Evolutionary conservation across 1,284 basidiomycete species (phyloP).

Genomic region (Irpex rosettiformis): DNA sequence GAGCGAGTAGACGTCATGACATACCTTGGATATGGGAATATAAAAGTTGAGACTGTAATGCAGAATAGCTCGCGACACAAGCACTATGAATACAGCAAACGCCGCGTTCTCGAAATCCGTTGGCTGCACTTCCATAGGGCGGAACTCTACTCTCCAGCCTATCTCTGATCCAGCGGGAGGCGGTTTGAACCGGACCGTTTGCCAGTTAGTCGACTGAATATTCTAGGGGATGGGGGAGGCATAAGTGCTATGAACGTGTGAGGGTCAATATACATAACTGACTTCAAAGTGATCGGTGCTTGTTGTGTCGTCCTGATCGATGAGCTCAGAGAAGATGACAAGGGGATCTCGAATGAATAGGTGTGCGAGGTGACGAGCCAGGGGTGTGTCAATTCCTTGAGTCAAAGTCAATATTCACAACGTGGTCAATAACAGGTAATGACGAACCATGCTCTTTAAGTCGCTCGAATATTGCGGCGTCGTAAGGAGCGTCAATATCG

Average conservation of each 20-base stretch:
- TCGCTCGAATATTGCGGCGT: constrained; percentile 71
- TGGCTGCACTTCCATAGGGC: constrained; percentile 98
- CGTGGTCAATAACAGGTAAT: background rate
- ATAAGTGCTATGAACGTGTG: constrained; percentile 11
- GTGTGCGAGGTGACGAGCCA: constrained; percentile 93
- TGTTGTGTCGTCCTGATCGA: constrained; percentile 85
- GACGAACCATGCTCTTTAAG: constrained; percentile 69
- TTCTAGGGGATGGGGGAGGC: constrained; percentile 50
- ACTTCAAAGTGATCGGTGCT: constrained; percentile 98
- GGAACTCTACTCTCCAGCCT: constrained; percentile 98
- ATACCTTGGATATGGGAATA: constrained; percentile 92
- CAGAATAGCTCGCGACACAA: constrained; percentile 92
- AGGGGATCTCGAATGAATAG: constrained; percentile 98
- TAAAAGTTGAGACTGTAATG: constrained; percentile 93
- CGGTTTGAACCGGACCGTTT: constrained; percentile 98
- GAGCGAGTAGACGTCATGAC: too few species aligned
- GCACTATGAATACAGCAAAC: constrained; percentile 91
- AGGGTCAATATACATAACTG: constrained; percentile 3
- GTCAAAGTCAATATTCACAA: background rate
- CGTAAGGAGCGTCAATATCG: constrained; percentile 82
- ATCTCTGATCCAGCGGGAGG: constrained; percentile 90
- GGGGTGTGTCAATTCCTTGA: constrained; percentile 80
- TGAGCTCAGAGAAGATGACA: constrained; percentile 92
- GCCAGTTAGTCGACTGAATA: constrained; percentile 99
- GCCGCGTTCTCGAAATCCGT: constrained; percentile 99